These are phyloP conservation scores for Metarhizium sp. DNA, from an alignment of 2,329 filamentous ascomycete genomes.

Conservation along the genomic window DNA sequence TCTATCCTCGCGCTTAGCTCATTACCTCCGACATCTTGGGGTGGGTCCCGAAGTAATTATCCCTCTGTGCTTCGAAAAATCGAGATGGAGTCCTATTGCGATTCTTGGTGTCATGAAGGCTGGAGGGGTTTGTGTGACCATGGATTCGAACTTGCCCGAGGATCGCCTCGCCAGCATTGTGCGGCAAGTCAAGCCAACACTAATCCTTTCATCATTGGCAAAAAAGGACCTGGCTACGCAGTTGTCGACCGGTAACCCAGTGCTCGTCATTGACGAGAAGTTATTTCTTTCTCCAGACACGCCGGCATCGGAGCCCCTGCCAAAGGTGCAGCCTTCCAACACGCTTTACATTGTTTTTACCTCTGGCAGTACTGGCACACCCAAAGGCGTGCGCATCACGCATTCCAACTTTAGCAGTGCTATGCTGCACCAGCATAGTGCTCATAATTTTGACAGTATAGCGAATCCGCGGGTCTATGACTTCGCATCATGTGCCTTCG, in stretches of 20 bases:
- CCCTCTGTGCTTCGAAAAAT: conserved; percentile 8
- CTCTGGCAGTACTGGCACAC: conserved; percentile 18
- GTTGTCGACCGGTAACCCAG: not conserved
- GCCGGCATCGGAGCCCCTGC: not conserved
- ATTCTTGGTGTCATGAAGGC: conserved; percentile 6
- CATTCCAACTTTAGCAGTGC: conserved; percentile 11
- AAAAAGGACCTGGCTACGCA: conserved; percentile 5
- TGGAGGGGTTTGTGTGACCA: conserved; percentile 3
- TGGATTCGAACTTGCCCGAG: conserved; percentile 11
- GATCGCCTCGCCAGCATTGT: conserved; percentile 10
- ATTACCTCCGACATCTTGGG: conserved; percentile 2
- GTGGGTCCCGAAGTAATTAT: conserved; percentile 2
- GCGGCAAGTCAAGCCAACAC: conserved; percentile 7
- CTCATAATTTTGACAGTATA: conserved; percentile 5
- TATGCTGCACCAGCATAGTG: conserved; percentile 5
- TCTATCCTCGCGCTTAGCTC: conserved; percentile 6
- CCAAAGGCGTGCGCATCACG: conserved; percentile 37
- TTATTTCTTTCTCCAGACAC: not conserved
- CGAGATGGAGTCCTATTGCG: conserved; percentile 6
- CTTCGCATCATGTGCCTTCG: conserved; percentile 15
- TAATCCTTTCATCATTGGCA: conserved; percentile 12
- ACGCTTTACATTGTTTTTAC: conserved; percentile 34
- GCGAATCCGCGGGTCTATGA: conserved; percentile 11
- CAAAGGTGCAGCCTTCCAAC: conserved; percentile 7
- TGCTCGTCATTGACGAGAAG: conserved; percentile 2